Percentiles rank a stretch among this genome's conserved stretches.
Evolutionary conservation across 2,329 filamentous ascomycete species (phyloP).

Genomic region (Aaosphaeria arxii): DNA sequence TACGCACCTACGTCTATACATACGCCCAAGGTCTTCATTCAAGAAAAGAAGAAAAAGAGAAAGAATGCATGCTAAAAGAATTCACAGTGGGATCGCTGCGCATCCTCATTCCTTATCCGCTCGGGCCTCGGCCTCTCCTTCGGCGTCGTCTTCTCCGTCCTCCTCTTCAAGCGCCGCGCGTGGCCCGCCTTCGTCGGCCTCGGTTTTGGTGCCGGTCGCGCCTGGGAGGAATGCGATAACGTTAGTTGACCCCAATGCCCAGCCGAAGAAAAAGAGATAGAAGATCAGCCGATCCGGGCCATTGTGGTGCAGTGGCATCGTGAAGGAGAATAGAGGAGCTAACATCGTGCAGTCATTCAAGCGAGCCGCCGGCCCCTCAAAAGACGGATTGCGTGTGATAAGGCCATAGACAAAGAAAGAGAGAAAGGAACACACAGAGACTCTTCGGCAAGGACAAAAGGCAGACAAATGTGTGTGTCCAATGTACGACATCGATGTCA

Average conservation of each 20-base stretch:
- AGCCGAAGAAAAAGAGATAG: neutral
- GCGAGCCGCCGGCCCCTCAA: constrained; percentile 46
- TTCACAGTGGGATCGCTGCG: constrained; percentile 93
- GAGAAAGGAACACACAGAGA: neutral
- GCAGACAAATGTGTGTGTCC: neutral
- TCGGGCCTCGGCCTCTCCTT: constrained; percentile 94
- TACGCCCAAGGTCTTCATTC: too few species aligned
- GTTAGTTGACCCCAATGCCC: constrained; percentile 31
- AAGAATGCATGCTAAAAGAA: constrained; percentile 67
- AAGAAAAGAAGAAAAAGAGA: constrained; percentile 45
- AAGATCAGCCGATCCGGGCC: neutral
- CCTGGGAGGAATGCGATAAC: constrained; percentile 97
- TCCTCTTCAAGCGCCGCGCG: constrained; percentile 95
- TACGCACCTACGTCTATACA: too few species aligned
- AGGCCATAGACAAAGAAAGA: constrained; percentile 37
- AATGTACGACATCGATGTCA: neutral
- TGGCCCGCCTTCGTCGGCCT: constrained; percentile 96
- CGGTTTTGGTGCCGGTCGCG: constrained; percentile 92
- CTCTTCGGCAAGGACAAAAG: neutral
- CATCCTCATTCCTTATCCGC: constrained; percentile 96
- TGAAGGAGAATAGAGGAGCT: neutral
- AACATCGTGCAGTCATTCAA: constrained; percentile 47
- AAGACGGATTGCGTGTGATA: constrained; percentile 48
- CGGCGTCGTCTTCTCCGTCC: constrained; percentile 96
- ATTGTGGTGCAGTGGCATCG: too few species aligned